These are phyloP conservation scores for Recurvomyces mirabilis DNA, from an alignment of 495 filamentous ascomycete genomes.

Conservation along the genomic window DNA sequence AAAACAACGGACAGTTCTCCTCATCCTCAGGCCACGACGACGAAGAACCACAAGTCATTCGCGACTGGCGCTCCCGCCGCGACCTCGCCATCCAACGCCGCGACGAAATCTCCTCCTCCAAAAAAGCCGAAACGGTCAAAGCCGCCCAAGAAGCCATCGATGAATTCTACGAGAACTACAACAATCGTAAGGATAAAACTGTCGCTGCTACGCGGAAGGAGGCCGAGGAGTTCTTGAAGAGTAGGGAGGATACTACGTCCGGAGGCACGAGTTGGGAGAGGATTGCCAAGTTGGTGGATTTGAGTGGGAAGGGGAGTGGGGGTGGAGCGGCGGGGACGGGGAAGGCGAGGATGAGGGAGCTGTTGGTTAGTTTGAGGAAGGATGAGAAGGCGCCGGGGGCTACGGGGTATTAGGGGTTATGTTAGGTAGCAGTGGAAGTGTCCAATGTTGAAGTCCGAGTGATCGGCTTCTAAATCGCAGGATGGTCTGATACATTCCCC, in stretches of 20 bases:
- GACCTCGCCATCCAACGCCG: slow-evolving; percentile 65
- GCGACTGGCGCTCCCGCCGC: slow-evolving; percentile 84
- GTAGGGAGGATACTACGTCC: slow-evolving; percentile 77
- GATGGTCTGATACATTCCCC: no score
- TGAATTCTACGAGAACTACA: slow-evolving; percentile 99
- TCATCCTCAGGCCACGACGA: slow-evolving; percentile 45
- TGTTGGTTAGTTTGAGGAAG: slow-evolving; percentile 78
- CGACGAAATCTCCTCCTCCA: slow-evolving; percentile 59
- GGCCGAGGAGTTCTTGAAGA: slow-evolving; percentile 86
- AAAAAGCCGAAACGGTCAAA: slow-evolving; percentile 70
- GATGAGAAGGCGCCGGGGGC: slow-evolving; percentile 89
- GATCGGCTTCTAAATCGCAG: no score
- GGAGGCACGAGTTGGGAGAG: slow-evolving; percentile 98
- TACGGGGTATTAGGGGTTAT: slow-evolving; percentile 31
- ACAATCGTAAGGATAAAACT: slow-evolving; percentile 86
- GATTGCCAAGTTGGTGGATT: slow-evolving; percentile 89
- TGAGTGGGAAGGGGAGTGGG: slow-evolving; percentile 85
- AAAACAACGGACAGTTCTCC: slow-evolving; percentile 23
- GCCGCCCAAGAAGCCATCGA: slow-evolving; percentile 85
- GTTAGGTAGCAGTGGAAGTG: background rate
- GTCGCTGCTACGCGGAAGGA: slow-evolving; percentile 75
- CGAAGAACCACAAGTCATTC: slow-evolving; percentile 78
- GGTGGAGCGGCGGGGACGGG: slow-evolving; percentile 76
- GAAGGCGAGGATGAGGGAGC: slow-evolving; percentile 89
- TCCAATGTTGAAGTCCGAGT: no score